Evolutionary conservation across 2,329 filamentous ascomycete genomes (phyloP).

Genomic region (Phoma sp.): DNA sequence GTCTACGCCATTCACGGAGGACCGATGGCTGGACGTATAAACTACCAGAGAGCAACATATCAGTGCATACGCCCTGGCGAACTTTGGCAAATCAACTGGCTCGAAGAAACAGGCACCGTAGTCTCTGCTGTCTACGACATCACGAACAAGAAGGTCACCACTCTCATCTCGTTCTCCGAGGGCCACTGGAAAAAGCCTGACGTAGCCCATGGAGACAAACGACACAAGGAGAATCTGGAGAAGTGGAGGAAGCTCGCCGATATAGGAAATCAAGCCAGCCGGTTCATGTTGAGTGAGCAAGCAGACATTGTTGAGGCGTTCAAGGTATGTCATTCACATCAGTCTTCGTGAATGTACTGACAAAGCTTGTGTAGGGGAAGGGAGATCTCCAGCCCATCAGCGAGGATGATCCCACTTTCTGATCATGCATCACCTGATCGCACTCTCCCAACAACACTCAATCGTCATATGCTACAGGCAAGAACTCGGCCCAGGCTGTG

Average conservation of each 20-base stretch:
- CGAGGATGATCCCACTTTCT: slow-evolving; percentile 28
- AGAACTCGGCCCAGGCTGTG: background rate
- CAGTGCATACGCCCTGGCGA: slow-evolving; percentile 65
- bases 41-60: slow-evolving; percentile 62
- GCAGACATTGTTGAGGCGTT: slow-evolving; percentile 59
- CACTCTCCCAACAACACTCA: no score
- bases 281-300: slow-evolving; percentile 61
- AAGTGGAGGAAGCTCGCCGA: slow-evolving; percentile 59
- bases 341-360: background rate
- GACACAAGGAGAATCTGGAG: slow-evolving; percentile 57
- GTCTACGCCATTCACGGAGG: slow-evolving; percentile 66
- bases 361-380: slow-evolving; percentile 33
- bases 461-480: no score
- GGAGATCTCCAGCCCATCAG: slow-evolving; percentile 56
- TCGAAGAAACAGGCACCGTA: slow-evolving; percentile 65
- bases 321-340: slow-evolving; percentile 37
- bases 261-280: slow-evolving; percentile 58
- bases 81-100: slow-evolving; percentile 66
- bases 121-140: slow-evolving; percentile 64
- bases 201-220: slow-evolving; percentile 63
- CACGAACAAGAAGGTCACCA: slow-evolving; percentile 55
- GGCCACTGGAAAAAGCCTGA: slow-evolving; percentile 61
- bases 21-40: slow-evolving; percentile 57
- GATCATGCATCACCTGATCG: background rate
- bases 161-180: slow-evolving; percentile 60